A percentile compares a stretch with the other conserved stretches of the same genome.
phyloP scores from a whole-genome alignment of 2,329 filamentous ascomycete species.

The Lecanicillium sp. region DNA sequence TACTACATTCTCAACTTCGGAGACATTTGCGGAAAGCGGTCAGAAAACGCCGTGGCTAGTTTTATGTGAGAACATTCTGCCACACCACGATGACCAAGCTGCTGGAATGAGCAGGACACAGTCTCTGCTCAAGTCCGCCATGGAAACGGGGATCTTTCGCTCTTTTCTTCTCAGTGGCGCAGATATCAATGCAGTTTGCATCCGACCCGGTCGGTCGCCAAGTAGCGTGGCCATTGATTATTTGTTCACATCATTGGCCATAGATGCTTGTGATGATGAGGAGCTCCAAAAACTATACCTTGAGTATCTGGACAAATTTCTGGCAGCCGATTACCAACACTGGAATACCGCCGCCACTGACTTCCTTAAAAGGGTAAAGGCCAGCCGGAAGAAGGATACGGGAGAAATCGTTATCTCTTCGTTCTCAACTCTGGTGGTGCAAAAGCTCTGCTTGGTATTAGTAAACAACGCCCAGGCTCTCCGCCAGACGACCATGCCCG shows the following conservation, averaged over 20 bases:
- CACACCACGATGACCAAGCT: background rate
- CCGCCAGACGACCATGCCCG: no score
- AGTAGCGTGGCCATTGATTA: conserved; percentile 4
- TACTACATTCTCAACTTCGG: conserved; percentile 1
- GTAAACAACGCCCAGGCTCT: no score
- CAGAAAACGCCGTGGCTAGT: conserved; percentile 2
- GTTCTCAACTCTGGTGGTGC: no score
- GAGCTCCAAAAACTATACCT: background rate
- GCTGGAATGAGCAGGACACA: background rate
- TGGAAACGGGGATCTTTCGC: background rate
- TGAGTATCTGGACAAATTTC: conserved; percentile 1
- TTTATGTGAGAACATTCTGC: conserved; percentile 5
- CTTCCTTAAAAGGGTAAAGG: no score
- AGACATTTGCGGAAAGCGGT: background rate
- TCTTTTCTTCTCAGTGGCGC: background rate
- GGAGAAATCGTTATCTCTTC: no score
- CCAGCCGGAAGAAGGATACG: no score
- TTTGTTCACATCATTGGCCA: conserved; percentile 2
- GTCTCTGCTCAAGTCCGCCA: background rate
- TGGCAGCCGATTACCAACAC: no score
- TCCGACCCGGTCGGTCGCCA: background rate
- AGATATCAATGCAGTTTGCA: background rate
- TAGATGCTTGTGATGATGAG: background rate
- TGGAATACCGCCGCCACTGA: no score
- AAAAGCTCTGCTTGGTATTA: no score